Percentiles rank a stretch among this genome's conserved stretches.
These are phyloP conservation scores for Leccinum broughii DNA, from an alignment of 768 basidiomycete species.

Conservation along the genomic window DNA sequence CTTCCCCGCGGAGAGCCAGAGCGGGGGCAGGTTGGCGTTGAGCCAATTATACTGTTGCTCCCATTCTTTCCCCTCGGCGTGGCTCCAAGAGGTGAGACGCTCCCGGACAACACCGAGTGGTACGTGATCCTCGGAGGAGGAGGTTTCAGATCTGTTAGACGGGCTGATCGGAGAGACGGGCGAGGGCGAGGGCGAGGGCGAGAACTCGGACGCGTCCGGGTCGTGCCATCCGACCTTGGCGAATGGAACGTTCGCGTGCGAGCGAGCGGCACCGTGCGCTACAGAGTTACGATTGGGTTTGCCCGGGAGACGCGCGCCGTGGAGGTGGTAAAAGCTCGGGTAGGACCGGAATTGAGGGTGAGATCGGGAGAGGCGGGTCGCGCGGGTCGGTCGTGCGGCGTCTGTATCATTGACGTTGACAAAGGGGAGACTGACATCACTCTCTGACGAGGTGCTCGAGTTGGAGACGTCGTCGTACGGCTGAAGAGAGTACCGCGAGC, in stretches of 20 bases:
- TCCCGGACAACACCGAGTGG: conserved; percentile 15
- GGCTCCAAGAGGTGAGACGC: conserved; percentile 3
- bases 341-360: conserved; percentile 1
- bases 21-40: not conserved
- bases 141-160: conserved; percentile 8
- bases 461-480: conserved; percentile 14
- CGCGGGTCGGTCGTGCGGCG: not conserved
- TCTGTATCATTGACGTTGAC: not conserved
- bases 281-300: not conserved
- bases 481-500: conserved; percentile 15
- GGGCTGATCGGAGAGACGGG: conserved; percentile 22
- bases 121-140: conserved; percentile 16
- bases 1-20: not conserved
- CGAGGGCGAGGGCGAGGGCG: conserved; percentile 17
- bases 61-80: not conserved
- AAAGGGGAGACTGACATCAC: conserved; percentile 2
- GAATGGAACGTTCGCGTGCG: conserved; percentile 3
- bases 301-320: conserved; percentile 7
- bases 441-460: conserved; percentile 9
- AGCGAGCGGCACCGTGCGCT: conserved; percentile 18
- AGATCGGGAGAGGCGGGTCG: not conserved
- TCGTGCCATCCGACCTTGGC: conserved; percentile 14
- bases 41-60: not conserved
- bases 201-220: conserved; percentile 7
- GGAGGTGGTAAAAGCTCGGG: conserved; percentile 12